Evolutionary conservation across 805 yeast species (phyloP), one percentile per base, ranked within the genome.

Genomic region (Starmerella roubikii): DNA sequence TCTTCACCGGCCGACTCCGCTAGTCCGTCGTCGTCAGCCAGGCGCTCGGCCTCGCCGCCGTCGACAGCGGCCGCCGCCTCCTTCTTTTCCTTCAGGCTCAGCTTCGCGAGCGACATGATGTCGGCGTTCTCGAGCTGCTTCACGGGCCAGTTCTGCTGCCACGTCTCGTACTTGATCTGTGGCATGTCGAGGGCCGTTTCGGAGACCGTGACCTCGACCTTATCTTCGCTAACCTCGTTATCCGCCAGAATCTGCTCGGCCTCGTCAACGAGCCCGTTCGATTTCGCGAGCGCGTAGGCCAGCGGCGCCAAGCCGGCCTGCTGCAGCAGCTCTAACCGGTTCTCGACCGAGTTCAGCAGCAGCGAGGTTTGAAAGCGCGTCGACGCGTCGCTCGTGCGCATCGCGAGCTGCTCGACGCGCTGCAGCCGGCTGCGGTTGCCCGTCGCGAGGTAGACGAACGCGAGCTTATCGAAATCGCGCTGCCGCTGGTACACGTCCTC

Each of bases 241-340:
- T 79, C 76, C 30, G 69, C 72, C 49, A 84, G 62, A 41, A 82
- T 78, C 39, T 73, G 69, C 34, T 74, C 71, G 20, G 94, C 95
- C 39, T 78, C 64, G 22, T 74, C 85, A 29, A 68, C 72, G 46
- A 85, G 69, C 3, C 94, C 95, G 50, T 77, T 81, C 22, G 91
- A 67, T 58, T 80, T 82, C 18, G 98, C 96, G 46, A 85, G 71
- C 11, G 95, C 81, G 58, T 86, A 93, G 2, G 97, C 98, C 52
- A 93, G 70, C 6, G 97, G 85, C 36, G 71, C 64, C 61, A 86
- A 68, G 29, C 95, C 95, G 36, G 80, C 76, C 50, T 78, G 74
- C 36, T 78, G 71, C 50, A 81, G 76, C 12, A 79, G 72, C 49
- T 72, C 67, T 29, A 86, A 72, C 57, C 95, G 75, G 55, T 78